Evolutionary conservation across 2,329 filamentous ascomycete genomes (phyloP).

Genomic region (Rhynchosporium secalis): DNA sequence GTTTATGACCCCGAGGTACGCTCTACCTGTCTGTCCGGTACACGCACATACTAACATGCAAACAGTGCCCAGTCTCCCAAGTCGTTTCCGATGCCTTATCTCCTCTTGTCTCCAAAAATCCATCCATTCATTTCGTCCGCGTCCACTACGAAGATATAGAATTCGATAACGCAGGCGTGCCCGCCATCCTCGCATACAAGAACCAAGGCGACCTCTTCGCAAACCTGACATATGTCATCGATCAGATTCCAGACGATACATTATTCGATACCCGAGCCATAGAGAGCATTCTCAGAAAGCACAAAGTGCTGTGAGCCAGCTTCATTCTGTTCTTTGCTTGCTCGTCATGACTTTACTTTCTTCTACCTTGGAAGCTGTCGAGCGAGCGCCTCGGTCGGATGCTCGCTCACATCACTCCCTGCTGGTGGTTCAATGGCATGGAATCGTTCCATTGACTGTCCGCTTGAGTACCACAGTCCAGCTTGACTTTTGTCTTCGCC

Average conservation of each 20-base stretch:
- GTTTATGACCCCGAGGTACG: conserved; percentile 86
- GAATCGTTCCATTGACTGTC: not conserved
- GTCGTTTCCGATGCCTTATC: conserved; percentile 77
- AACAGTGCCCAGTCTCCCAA: conserved; percentile 73
- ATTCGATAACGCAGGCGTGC: conserved; percentile 85
- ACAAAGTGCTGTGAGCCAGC: conserved; percentile 44
- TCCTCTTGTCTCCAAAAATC: conserved; percentile 70
- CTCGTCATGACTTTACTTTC: no score
- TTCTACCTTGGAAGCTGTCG: no score
- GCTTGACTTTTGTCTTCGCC: not conserved
- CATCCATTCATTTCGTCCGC: conserved; percentile 81
- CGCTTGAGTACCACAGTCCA: not conserved
- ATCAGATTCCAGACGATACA: conserved; percentile 76
- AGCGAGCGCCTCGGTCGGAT: not conserved
- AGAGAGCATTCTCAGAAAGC: conserved; percentile 52
- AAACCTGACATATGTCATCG: conserved; percentile 81
- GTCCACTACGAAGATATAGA: conserved; percentile 90
- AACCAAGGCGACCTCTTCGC: conserved; percentile 87
- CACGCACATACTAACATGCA: conserved; percentile 31
- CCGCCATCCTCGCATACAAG: conserved; percentile 84
- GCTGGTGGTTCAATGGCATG: no score
- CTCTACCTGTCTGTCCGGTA: conserved; percentile 22
- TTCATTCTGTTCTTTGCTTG: no score
- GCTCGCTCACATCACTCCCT: not conserved
- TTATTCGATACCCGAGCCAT: conserved; percentile 56